Evolutionary conservation across 2,329 filamentous ascomycete species (phyloP).

Genomic region (Lecanoromycetidae sp.): DNA sequence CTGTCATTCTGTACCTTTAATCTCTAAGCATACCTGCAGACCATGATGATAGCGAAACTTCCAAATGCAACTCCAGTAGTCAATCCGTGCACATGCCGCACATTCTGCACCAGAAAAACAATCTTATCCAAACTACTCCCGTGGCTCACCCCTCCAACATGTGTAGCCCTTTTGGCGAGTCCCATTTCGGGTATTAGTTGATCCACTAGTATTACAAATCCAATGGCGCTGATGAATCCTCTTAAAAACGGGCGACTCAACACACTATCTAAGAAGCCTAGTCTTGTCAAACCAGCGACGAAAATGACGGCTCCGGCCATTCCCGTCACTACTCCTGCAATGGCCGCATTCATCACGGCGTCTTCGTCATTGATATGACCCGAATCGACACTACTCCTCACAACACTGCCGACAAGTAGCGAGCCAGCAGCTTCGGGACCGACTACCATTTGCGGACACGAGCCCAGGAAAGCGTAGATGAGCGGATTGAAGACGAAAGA

Average conservation of each 20-base stretch:
- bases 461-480: constrained; percentile 81
- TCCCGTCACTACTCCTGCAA: constrained; percentile 78
- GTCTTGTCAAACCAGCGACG: constrained; percentile 67
- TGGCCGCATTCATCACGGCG: constrained; percentile 60
- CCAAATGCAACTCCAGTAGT: constrained; percentile 66
- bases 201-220: constrained; percentile 90
- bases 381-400: constrained; percentile 61
- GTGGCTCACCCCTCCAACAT: constrained; percentile 55
- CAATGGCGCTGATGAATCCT: constrained; percentile 94
- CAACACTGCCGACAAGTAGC: constrained; percentile 74
- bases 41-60: constrained; percentile 79
- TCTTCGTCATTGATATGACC: constrained; percentile 55
- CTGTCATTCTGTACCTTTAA: constrained; percentile 2
- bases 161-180: constrained; percentile 52
- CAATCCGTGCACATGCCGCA: constrained; percentile 54
- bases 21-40: constrained; percentile 57
- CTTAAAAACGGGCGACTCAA: constrained; percentile 82
- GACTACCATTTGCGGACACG: constrained; percentile 84
- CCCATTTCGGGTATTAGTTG: constrained; percentile 87
- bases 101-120: constrained; percentile 60
- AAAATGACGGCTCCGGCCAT: constrained; percentile 81
- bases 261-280: constrained; percentile 91
- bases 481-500: constrained; percentile 87
- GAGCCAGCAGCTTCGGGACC: constrained; percentile 92
- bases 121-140: constrained; percentile 81